Percentiles rank a stretch among this genome's conserved stretches.
Conservation (phyloP, 2,329 filamentous ascomycete genomes). For the Capronia americana region DNA sequence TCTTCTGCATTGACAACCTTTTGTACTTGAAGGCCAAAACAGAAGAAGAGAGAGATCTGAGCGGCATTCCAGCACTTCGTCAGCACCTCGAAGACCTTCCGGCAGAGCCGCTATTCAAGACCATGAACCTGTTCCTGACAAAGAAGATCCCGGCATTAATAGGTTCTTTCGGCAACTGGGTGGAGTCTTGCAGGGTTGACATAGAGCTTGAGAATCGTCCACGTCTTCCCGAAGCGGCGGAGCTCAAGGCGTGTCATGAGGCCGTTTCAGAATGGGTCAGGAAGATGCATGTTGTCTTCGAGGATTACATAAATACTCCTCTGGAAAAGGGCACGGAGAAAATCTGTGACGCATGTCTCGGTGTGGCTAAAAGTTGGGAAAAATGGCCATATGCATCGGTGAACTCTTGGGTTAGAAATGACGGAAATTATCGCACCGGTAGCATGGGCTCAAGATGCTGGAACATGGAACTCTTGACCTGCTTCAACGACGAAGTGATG, state of each 20-base stretch:
- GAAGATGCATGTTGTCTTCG: neutral
- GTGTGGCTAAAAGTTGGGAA: neutral
- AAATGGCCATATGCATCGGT: neutral
- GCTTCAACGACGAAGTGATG: slow-evolving; percentile 5
- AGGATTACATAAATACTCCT: neutral
- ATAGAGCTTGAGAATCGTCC: neutral
- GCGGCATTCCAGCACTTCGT: neutral
- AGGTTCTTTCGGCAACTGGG: neutral
- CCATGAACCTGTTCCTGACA: neutral
- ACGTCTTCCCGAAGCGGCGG: neutral
- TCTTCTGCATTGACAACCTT: neutral
- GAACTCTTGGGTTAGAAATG: neutral
- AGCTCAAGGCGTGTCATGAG: neutral
- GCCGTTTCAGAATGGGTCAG: neutral
- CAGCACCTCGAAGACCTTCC: neutral
- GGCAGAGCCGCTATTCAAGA: neutral
- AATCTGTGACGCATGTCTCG: neutral
- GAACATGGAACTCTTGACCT: slow-evolving; percentile 19
- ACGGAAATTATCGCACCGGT: neutral
- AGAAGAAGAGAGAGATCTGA: neutral
- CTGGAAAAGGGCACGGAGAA: neutral
- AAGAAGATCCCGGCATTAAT: neutral
- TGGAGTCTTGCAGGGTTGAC: neutral
- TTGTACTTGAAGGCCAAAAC: neutral
- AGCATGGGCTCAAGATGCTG: neutral